Evolutionary conservation across 2,329 filamentous ascomycete species (phyloP).

Genomic region (Colletotrichum trifolii): DNA sequence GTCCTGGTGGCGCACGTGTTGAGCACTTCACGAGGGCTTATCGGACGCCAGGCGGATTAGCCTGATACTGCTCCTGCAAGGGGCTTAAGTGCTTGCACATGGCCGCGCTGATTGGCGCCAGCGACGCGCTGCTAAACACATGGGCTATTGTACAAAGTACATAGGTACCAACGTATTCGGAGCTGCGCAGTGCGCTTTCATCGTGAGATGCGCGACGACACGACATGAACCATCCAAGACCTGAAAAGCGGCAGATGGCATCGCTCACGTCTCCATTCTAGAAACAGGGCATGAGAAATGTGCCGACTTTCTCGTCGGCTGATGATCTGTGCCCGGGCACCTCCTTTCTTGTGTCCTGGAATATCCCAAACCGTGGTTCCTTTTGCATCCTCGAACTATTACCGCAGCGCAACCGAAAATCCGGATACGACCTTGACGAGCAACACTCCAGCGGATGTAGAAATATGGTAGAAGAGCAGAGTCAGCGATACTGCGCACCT

Average conservation of each 20-base stretch:
- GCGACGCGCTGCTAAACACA: too few species aligned
- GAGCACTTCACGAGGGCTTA: too few species aligned
- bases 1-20: conserved; percentile 8
- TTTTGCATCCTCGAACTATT: neutral
- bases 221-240: conserved; percentile 16
- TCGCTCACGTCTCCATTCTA: conserved; percentile 9
- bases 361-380: conserved; percentile 4
- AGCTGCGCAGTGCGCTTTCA: neutral
- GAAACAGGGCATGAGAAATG: conserved; percentile 10
- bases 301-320: conserved; percentile 2
- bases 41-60: conserved; percentile 11
- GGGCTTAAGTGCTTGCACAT: conserved; percentile 36
- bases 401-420: neutral
- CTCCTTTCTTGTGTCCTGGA: conserved; percentile 5
- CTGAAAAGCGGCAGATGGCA: conserved; percentile 5
- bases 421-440: conserved; percentile 24
- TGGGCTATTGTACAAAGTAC: neutral
- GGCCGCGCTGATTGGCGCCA: neutral
- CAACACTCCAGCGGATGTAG: neutral
- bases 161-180: neutral
- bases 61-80: conserved; percentile 21
- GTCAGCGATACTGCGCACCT: conserved; percentile 5
- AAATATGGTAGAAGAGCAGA: neutral
- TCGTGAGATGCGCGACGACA: conserved; percentile 17
- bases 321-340: neutral